Percentiles rank a stretch among this genome's conserved stretches.
These are phyloP conservation scores for Nicotiana tomentosiformis DNA, from an alignment of 257 asterid genomes.

Conservation along the genomic window DNA sequence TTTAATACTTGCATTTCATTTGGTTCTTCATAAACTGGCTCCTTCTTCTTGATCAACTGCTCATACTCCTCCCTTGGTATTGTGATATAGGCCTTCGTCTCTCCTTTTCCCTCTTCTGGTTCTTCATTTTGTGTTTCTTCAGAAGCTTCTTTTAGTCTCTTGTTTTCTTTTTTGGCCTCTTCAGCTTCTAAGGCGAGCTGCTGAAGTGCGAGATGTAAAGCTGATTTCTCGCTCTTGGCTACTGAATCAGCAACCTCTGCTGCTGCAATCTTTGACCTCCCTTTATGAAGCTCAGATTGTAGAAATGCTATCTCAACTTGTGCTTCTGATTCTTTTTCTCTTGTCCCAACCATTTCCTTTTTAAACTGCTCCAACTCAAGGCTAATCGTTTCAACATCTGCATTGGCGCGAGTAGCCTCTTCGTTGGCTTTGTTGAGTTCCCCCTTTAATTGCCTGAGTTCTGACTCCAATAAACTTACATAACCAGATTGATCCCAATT, in stretches of 20 bases:
- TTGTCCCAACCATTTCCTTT: constrained; percentile 10
- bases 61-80: constrained; percentile 18
- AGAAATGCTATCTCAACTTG: constrained; percentile 42
- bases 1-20: constrained; percentile 21
- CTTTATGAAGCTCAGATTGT: constrained; percentile 47
- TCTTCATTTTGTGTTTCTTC: constrained; percentile 16
- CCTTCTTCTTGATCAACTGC: neutral
- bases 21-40: constrained; percentile 4
- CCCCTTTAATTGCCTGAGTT: constrained; percentile 23
- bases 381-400: constrained; percentile 5
- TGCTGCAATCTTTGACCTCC: constrained; percentile 35
- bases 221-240: constrained; percentile 39
- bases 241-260: constrained; percentile 44
- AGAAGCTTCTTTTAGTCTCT: constrained; percentile 23
- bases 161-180: constrained; percentile 37
- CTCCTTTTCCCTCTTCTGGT: neutral
- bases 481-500: constrained; percentile 30
- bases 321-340: constrained; percentile 35
- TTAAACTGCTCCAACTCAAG: constrained; percentile 29
- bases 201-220: constrained; percentile 38
- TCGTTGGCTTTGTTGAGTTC: constrained; percentile 20
- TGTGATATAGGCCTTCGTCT: neutral
- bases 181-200: constrained; percentile 47
- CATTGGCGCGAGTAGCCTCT: constrained; percentile 5
- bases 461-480: constrained; percentile 28